A percentile compares a stretch with the other conserved stretches of the same genome.
phyloP scores from a whole-genome alignment of 352 stramenopile genomes.

The Phytopythium oedochilum region DNA sequence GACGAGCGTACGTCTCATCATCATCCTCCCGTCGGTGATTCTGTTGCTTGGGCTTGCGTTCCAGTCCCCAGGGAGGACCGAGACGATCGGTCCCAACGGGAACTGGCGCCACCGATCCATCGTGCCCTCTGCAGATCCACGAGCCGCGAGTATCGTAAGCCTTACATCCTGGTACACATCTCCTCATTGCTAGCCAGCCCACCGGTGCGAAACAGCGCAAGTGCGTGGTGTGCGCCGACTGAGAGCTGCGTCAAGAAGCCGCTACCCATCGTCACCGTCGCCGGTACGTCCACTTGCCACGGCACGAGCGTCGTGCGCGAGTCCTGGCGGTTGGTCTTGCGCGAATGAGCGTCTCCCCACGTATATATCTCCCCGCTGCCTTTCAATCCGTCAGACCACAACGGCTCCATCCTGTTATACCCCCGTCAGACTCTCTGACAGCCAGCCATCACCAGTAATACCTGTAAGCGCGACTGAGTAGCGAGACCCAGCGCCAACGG shows the following conservation, averaged over 20 bases:
- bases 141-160: not conserved
- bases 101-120: conserved; percentile 72
- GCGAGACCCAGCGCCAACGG: conserved; percentile 47
- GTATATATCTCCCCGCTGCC: conserved; percentile 57
- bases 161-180: not conserved
- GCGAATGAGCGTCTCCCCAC: conserved; percentile 56
- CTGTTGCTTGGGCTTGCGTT: not conserved
- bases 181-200: not conserved
- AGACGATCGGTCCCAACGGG: conserved; percentile 21
- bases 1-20: not conserved
- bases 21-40: not conserved
- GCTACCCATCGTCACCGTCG: conserved; percentile 7
- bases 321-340: conserved; percentile 39
- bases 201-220: conserved; percentile 54
- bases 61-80: conserved; percentile 7
- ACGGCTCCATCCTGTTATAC: not conserved
- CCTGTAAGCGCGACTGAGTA: conserved; percentile 52
- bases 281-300: conserved; percentile 36
- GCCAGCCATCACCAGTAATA: not conserved
- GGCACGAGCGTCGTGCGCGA: conserved; percentile 52
- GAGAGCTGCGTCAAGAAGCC: conserved; percentile 57
- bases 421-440: not conserved
- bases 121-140: conserved; percentile 13
- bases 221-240: conserved; percentile 41
- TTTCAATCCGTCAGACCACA: conserved; percentile 2